Evolutionary conservation across 495 filamentous ascomycete genomes (phyloP), one percentile per base, ranked within the genome.

Genomic region (Aspergillus sparsus): DNA sequence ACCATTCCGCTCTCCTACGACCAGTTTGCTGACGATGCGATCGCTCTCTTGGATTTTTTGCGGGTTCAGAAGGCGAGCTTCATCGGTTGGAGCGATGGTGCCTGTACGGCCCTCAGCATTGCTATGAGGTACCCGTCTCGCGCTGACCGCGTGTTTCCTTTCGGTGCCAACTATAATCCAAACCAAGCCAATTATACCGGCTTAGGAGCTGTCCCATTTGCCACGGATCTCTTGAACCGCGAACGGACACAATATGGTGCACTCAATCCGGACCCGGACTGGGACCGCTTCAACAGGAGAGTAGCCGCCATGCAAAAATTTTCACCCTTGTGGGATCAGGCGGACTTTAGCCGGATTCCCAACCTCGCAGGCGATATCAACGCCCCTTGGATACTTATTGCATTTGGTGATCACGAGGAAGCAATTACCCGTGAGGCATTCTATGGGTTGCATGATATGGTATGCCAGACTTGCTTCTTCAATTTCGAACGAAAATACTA

Each of bases 321-420:
- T 37, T 6, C 5, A 37, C 53, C 39, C 37, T 1, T n/a, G 6
- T 55, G 53, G 53, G 31, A 42, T 31, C 11, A 15, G 53, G 18
- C 7, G 18, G 53, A 55, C 16, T 55, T 55, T 33, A 21, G 9
- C 3, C 12, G n/a, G 1, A 46, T 55, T 32, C 53, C 53, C 0
- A 10, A 13, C 12, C n/a, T 55, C 5, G 36, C n/a, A 1, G 32
- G 6, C 6, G 53, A 45, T 44, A 21, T 1, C 12, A 41, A 55
- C 6, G 53, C 53, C 36, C 53, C 53, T 15, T 4, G 42, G 18
- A 36, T 44, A 9, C 27, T 42, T 1, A n/a, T 55, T 55, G 53
- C 37, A 5, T 8, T 12, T 12, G 53, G 36, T 18, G 53, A 55
- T 13, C n/a, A 55, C 44, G 53, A 44, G 53, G 53, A 55, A 39